Evolutionary conservation across 192 early-diverging fungal genomes (phyloP).

Genomic region (Pecoramyces ruminantium): DNA sequence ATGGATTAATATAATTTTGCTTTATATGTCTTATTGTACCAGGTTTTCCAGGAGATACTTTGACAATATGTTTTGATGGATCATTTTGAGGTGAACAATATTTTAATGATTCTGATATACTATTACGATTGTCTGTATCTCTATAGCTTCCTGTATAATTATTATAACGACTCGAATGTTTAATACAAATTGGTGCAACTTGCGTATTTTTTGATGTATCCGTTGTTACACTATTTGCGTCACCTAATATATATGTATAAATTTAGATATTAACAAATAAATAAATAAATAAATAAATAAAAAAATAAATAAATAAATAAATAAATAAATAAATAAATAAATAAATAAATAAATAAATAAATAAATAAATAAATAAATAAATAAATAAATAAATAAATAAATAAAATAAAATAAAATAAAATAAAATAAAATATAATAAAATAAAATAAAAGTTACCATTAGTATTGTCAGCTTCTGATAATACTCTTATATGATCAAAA

Average conservation of each 20-base stretch:
- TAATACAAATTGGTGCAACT: not conserved
- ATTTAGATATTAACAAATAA: too few species aligned
- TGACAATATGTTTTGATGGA: not conserved
- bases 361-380: too few species aligned
- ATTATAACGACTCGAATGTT: not conserved
- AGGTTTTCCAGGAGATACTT: not conserved
- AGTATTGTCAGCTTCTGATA: not conserved
- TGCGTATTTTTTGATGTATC: not conserved
- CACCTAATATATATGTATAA: too few species aligned
- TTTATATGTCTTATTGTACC: not conserved
- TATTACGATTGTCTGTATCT: conserved; percentile 5
- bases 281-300: too few species aligned
- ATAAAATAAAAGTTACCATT: not conserved
- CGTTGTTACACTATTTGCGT: not conserved
- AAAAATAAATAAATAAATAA: too few species aligned
- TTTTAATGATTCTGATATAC: conserved; percentile 6
- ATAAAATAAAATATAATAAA: too few species aligned
- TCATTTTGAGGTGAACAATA: conserved; percentile 1
- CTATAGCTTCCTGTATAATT: not conserved
- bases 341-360: too few species aligned
- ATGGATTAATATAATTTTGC: conserved; percentile 38
- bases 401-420: too few species aligned
- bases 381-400: too few species aligned
- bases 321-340: too few species aligned
- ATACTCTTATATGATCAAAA: not conserved